Base-by-base conservation (phyloP, 192 early-diverging fungal genomes). In the Jimgerdemannia flammicorona region DNA sequence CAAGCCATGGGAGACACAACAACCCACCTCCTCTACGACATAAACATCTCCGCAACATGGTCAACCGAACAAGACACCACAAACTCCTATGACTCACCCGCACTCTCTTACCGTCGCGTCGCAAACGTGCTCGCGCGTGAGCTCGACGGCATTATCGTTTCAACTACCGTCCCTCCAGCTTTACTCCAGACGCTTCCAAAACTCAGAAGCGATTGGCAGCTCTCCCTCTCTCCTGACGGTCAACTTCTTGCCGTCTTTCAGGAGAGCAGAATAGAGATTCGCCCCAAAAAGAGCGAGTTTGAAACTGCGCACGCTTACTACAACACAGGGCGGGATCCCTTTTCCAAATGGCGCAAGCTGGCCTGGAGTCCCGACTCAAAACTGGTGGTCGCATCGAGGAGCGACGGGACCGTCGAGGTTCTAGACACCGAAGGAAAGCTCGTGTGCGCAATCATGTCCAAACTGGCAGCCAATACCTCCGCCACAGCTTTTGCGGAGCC, bases 401-500 rank as follows among this genome's bases (percentile, higher is more conserved):
- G 83, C n/a, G 80, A 84, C 72, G 83, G 83, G n/a, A 80, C 78
- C 18, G 67, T 84, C 41, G 83, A 84, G 19, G 79, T 84, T 39
- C 67, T 84, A 19, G 74, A 81, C 44, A 44, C 69, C 11, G 74
- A 84, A 42, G 83, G 80, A 43, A 41, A 72, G n/a, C 67, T 82
- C 10, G 66, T 84, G 7, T 78, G 76, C 44, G 42, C 75, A 3
- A 84, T 84, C 42, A 2, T 80, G 7, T 78, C 83, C 42, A 79
- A 49, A 10, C 75, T 74, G 29, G 78, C 79, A 54, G 64, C 43
- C 54, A 8, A 69, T 67, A 17, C 71, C 71, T 39, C 64, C 49
- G 4, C 42, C 64, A 8, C 72, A 14, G 18, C 7, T 64, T 40
- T 11, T 54, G 6, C 41, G 40, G 10, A 18, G 4, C 6, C 6